phyloP scores from a whole-genome alignment of 202 grass and related monocot species.

The Hordeum pubiflorum region DNA sequence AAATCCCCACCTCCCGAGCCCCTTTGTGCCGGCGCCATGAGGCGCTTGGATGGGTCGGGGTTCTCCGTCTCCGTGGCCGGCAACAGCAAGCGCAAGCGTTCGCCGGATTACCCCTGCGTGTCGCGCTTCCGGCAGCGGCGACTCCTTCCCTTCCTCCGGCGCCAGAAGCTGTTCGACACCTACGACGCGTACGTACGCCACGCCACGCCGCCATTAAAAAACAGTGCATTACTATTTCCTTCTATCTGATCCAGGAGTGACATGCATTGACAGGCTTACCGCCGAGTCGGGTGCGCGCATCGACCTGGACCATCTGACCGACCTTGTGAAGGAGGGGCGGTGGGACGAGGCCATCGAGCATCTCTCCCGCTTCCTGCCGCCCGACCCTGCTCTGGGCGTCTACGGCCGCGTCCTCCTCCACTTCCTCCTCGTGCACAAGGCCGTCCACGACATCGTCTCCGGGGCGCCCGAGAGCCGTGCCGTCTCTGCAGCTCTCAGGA shows the following conservation, averaged over 20 bases:
- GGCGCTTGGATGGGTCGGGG: neutral
- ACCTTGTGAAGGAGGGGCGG: neutral
- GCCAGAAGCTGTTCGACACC: neutral
- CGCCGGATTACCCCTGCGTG: neutral
- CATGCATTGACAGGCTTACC: neutral
- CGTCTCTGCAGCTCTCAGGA: neutral
- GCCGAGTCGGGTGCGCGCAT: neutral
- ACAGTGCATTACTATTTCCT: too few relatives aligned
- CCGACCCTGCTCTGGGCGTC: neutral
- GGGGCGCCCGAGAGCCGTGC: neutral
- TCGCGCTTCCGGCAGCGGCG: neutral
- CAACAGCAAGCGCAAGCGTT: neutral
- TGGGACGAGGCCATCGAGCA: neutral
- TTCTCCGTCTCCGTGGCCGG: neutral
- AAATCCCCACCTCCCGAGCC: neutral
- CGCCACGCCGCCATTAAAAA: too few relatives aligned
- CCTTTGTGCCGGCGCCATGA: neutral
- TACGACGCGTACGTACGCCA: neutral
- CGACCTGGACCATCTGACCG: neutral
- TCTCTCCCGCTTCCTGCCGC: neutral
- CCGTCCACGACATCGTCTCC: neutral
- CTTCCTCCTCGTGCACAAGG: neutral
- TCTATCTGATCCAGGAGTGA: neutral
- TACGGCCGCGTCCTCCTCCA: neutral
- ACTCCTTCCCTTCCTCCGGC: neutral